Base-by-base conservation (phyloP, 139 green algal genomes). In the Parachlorella kessleri region DNA sequence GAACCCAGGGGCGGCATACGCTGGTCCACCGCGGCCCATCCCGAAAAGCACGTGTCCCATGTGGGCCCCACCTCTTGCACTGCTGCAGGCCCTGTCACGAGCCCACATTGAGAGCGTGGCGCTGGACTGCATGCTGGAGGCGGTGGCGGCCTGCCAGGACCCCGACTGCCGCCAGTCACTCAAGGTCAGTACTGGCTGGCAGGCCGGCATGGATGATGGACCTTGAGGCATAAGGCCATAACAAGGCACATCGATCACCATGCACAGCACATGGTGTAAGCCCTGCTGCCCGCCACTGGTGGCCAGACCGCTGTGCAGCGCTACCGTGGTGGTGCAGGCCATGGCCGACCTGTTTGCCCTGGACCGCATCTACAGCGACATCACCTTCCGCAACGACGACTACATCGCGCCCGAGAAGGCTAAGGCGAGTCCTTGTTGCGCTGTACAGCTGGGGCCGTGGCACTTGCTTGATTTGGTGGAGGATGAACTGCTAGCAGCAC, bases 331-430 rank as follows among this genome's bases (percentile, higher is more conserved):
- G 14, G 48, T 59, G 48, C 48, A 92, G 80, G 81, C 87, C 6
- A 87, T 96, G 91, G 79, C 84, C 23, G 93, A 96, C 85, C 77
- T 95, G 28, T 97, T 94, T 79, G 93, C 93, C 1, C 88, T 97
- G 72, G 79, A 90, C 76, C 78, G 84, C 82, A 93, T 97, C 66
- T 80, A 94, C 73, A 40, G 68, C 6, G 93, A 97, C 83, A 87
- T 92, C 63, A 64, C 91, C 55, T 91, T 91, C 78, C 82, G 91
- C 40, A 95, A 97, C 69, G 90, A 95, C 53, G 93, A 97, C 78
- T 94, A 92, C 74, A 88, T 97, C n/a, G 91, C 92, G 18, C 90
- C 92, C 41, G 82, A 91, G 68, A 97, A 96, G 88, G 89, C 87
- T 82, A 97, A 96, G 86, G 93, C 93, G 73, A 96, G n/a, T n/a